Evolutionary conservation across 2,329 filamentous ascomycete genomes (phyloP).

Genomic region (Apiospora aurea): DNA sequence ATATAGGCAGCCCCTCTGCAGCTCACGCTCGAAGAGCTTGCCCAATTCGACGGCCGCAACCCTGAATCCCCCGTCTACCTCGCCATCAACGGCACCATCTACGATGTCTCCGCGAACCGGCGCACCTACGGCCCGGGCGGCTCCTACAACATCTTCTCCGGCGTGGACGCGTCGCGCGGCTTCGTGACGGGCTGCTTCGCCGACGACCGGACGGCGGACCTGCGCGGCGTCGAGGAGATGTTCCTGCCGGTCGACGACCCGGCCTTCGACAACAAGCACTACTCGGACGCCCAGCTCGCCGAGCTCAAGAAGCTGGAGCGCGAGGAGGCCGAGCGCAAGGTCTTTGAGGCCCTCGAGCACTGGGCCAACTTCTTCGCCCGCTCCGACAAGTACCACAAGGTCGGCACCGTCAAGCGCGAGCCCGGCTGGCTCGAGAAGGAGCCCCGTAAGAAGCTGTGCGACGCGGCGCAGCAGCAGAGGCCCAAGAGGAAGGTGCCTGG

Average conservation of each 20-base stretch:
- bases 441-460: slow-evolving; percentile 72
- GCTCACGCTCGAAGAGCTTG: slow-evolving; percentile 79
- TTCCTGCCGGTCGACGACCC: slow-evolving; percentile 72
- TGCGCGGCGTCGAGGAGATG: slow-evolving; percentile 88
- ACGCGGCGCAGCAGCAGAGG: slow-evolving; percentile 67
- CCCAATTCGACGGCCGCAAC: slow-evolving; percentile 79
- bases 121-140: slow-evolving; percentile 83
- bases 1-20: slow-evolving; percentile 63
- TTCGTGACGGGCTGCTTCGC: slow-evolving; percentile 94
- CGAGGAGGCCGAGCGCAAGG: slow-evolving; percentile 68
- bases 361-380: slow-evolving; percentile 87
- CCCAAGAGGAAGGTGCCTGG: slow-evolving; percentile 66
- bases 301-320: slow-evolving; percentile 70
- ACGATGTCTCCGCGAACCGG: slow-evolving; percentile 76
- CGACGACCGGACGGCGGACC: slow-evolving; percentile 82
- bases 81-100: slow-evolving; percentile 86
- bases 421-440: slow-evolving; percentile 67
- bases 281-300: slow-evolving; percentile 57
- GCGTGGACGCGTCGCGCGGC: slow-evolving; percentile 83
- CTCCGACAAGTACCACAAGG: slow-evolving; percentile 80
- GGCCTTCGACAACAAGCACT: slow-evolving; percentile 65
- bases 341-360: slow-evolving; percentile 72
- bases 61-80: slow-evolving; percentile 82
- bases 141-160: slow-evolving; percentile 86
- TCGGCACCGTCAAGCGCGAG: slow-evolving; percentile 75